phyloP scores from a whole-genome alignment of 257 asterid genomes.

The Solanum appendiculatum region DNA sequence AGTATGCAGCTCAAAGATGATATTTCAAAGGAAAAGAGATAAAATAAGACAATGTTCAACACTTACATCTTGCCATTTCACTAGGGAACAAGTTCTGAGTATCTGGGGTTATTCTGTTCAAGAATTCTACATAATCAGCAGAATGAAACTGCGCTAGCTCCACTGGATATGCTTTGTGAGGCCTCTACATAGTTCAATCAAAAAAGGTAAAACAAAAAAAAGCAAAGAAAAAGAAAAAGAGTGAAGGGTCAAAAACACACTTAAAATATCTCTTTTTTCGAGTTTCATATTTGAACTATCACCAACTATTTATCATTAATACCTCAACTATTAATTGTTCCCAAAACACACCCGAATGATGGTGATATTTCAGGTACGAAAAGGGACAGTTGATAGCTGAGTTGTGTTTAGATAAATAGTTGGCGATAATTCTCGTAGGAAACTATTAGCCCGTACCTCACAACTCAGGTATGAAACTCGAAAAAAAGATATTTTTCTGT shows the following conservation, averaged over 20 bases:
- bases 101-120: conserved; percentile 80
- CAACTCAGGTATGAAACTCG: neutral
- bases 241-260: neutral
- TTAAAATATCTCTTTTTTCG: neutral
- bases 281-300: neutral
- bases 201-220: neutral
- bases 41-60: neutral
- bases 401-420: neutral
- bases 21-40: neutral
- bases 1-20: neutral
- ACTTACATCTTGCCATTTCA: conserved; percentile 67
- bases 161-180: conserved; percentile 93
- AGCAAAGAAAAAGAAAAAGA: neutral
- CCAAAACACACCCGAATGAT: neutral
- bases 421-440: neutral
- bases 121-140: conserved; percentile 89
- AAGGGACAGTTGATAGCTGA: neutral
- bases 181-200: conserved; percentile 52
- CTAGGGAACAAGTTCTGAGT: conserved; percentile 41
- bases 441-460: neutral
- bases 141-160: conserved; percentile 99
- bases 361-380: neutral
- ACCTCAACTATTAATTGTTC: neutral
- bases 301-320: neutral
- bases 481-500: neutral